Base-by-base conservation (phyloP, 306 rosid genomes). In the Dalbergia oliveri region DNA sequence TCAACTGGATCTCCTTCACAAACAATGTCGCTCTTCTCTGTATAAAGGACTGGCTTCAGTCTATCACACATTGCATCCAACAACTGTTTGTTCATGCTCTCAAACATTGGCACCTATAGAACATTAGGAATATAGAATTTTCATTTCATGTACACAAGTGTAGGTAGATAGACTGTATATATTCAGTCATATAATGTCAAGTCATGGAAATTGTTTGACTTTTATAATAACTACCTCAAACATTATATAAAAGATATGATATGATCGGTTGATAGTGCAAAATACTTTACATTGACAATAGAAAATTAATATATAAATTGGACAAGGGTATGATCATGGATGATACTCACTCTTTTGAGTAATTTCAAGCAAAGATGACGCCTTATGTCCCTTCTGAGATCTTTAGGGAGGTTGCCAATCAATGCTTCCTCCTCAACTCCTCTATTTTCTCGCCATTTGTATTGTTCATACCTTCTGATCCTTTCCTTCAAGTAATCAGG, bases 1-100 rank as follows among this genome's bases (percentile, higher is more conserved):
- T 93, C 98, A 37, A 95, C 97, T 0, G 97, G 97, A 76, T 95
- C 98, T 41, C 98, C 99, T 82, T 95, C 99, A 4, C 94, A 82
- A 59, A 88, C 81, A 64, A 95, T 81, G 61, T 23, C 66, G 83
- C 94, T 93, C 34, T 84, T 77, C 75, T 88, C 86, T 11, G 98
- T 90, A 81, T 85, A 91, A 9, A 95, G 90, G 47, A 89, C 86
- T 57, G 94, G 97, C 83, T 88, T 95, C 79, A 95, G 88, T 84
- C 75, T 85, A 58, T 93, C 97, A 80, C 93, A 83, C 76, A 95
- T 56, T 6, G 93, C 95, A 71, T 95, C 97, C 86, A 88, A 54
- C 66, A 95, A 85, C n/a, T 88, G 92, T 14, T 79, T 84, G 45
- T 93, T 87, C 98, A 95, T 88, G 71, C 19, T 76, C 67, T 88